Percentiles rank a stretch among this genome's conserved stretches.
Evolutionary conservation across 2,329 filamentous ascomycete species (phyloP).

Genomic region (Myriosclerotinia duriaeana): DNA sequence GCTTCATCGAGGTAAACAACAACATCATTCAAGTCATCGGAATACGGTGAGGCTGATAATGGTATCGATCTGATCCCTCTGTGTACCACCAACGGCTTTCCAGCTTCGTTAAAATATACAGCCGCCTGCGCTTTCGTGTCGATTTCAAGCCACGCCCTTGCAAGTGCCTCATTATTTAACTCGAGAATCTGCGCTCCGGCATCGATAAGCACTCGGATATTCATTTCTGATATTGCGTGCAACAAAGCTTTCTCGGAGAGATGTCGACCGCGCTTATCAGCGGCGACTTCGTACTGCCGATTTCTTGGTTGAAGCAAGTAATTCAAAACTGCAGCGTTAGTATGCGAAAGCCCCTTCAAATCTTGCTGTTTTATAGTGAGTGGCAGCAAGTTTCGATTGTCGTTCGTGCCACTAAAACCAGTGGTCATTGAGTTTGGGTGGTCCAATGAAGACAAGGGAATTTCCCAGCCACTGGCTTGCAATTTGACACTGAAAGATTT

Average conservation of each 20-base stretch:
- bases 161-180: constrained; percentile 47
- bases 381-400: constrained; percentile 59
- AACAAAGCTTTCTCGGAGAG: constrained; percentile 51
- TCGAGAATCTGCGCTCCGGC: constrained; percentile 64
- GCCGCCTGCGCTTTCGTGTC: constrained; percentile 24
- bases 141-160: constrained; percentile 32
- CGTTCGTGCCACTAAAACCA: constrained; percentile 72
- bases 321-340: constrained; percentile 61
- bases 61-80: constrained; percentile 29
- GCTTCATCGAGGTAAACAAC: constrained; percentile 37
- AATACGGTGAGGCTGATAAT: constrained; percentile 31
- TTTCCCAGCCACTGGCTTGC: constrained; percentile 66
- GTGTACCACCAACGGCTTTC: constrained; percentile 29
- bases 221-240: constrained; percentile 38
- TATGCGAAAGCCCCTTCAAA: constrained; percentile 54
- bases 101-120: constrained; percentile 29
- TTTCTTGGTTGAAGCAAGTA: constrained; percentile 57
- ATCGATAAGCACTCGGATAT: constrained; percentile 60
- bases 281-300: constrained; percentile 46
- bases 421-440: constrained; percentile 56
- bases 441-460: constrained; percentile 49
- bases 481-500: constrained; percentile 65
- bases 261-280: constrained; percentile 48
- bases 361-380: constrained; percentile 62
- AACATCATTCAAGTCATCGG: constrained; percentile 30